Evolutionary conservation across 2,329 filamentous ascomycete genomes (phyloP).

Genomic region (Graphilbum fragrans): DNA sequence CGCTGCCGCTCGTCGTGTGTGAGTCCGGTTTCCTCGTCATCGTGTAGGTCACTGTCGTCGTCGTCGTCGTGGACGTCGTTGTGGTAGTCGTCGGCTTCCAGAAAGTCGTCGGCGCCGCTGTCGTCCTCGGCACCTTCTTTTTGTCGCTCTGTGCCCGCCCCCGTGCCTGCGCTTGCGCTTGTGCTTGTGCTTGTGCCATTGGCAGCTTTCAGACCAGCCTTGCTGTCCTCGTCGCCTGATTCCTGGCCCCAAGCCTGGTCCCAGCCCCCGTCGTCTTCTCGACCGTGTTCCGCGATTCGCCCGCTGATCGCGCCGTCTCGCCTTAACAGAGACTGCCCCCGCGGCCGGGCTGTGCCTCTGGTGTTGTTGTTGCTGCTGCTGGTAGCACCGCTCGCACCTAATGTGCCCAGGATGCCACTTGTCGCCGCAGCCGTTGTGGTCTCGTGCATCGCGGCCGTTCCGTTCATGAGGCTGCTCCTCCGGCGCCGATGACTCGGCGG

Average conservation of each 20-base stretch:
- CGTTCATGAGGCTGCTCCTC: conserved; percentile 40
- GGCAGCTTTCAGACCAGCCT: too few species aligned
- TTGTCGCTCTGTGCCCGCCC: background rate
- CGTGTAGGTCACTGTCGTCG: conserved; percentile 55
- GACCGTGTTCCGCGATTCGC: conserved; percentile 28
- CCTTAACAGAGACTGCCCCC: background rate
- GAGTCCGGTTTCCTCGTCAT: conserved; percentile 84
- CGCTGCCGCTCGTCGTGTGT: conserved; percentile 61
- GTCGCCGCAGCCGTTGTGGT: background rate
- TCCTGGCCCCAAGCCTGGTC: conserved; percentile 72
- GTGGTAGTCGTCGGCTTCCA: conserved; percentile 35
- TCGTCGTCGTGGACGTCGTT: too few species aligned
- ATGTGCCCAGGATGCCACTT: background rate
- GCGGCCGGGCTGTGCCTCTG: background rate
- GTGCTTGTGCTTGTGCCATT: too few species aligned
- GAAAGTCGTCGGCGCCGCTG: too few species aligned
- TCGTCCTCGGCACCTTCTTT: conserved; percentile 21
- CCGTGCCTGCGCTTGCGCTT: too few species aligned
- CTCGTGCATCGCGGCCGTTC: conserved; percentile 12
- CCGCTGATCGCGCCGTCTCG: background rate
- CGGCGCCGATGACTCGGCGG: conserved; percentile 40
- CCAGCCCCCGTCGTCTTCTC: conserved; percentile 54
- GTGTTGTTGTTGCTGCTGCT: background rate
- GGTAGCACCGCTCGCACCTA: background rate
- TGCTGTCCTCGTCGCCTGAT: too few species aligned